Percentiles rank a stretch among this genome's conserved stretches.
phyloP scores from a whole-genome alignment of 805 yeast genomes.

The Cyberlindnera xylosilytica region DNA sequence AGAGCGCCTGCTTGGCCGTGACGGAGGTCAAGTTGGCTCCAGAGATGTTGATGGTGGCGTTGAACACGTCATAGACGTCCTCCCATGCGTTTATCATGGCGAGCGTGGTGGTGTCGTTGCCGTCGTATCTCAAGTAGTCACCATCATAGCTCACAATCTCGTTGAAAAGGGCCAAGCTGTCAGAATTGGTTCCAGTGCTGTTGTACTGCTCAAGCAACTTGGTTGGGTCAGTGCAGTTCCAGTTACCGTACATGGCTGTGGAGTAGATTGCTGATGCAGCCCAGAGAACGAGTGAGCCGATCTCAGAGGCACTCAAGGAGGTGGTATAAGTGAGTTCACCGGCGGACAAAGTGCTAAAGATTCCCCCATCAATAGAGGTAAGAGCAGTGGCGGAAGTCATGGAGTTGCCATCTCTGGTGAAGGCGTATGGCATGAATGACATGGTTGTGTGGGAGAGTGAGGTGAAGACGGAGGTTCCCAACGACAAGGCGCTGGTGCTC shows the following conservation, averaged over 20 bases:
- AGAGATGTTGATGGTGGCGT: slow-evolving; percentile 9
- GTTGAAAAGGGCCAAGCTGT: slow-evolving; percentile 3
- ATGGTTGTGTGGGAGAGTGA: slow-evolving; percentile 7
- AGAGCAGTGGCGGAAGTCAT: slow-evolving; percentile 12
- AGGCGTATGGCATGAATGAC: slow-evolving; percentile 10
- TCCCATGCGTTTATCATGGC: slow-evolving; percentile 1
- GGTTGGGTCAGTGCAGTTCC: slow-evolving; percentile 27
- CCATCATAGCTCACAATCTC: slow-evolving; percentile 4
- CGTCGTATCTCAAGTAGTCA: background rate
- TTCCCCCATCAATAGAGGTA: background rate
- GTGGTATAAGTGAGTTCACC: slow-evolving; percentile 7
- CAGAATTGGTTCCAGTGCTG: slow-evolving; percentile 17
- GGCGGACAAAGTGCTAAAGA: slow-evolving; percentile 2
- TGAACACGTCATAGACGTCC: slow-evolving; percentile 4
- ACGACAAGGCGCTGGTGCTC: slow-evolving; percentile 3
- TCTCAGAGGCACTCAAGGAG: slow-evolving; percentile 18
- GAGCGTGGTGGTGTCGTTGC: slow-evolving; percentile 3
- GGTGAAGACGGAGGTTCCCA: slow-evolving; percentile 10
- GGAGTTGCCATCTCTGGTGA: slow-evolving; percentile 4
- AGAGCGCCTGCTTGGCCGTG: slow-evolving; percentile 9
- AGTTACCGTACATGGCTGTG: slow-evolving; percentile 26
- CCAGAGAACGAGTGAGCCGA: slow-evolving; percentile 22
- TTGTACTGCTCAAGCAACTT: slow-evolving; percentile 27
- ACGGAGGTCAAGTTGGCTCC: slow-evolving; percentile 11
- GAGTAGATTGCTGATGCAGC: slow-evolving; percentile 25